Conservation (phyloP, 805 yeast genomes). For the Candida yuanshanica region DNA sequence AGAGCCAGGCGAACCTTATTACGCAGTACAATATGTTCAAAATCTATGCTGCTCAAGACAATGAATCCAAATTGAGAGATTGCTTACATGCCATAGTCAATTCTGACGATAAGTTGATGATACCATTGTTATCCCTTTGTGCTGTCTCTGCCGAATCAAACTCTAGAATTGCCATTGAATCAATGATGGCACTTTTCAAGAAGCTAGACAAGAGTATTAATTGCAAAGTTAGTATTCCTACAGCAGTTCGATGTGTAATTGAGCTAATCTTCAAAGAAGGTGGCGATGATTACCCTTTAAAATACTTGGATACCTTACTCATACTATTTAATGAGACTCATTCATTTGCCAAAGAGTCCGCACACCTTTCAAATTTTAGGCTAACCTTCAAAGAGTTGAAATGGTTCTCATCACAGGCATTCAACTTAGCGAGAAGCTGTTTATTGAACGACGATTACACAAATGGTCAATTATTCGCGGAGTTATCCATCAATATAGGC, state of each 20-base stretch:
- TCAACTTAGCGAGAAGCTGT: constrained; percentile 27
- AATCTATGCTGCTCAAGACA: constrained; percentile 12
- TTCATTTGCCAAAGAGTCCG: constrained; percentile 9
- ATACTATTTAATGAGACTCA: constrained; percentile 11
- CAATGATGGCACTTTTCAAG: constrained; percentile 24
- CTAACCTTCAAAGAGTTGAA: constrained; percentile 31
- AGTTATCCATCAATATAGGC: constrained; percentile 17
- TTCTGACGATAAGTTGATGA: constrained; percentile 29
- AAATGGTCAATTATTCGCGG: constrained; percentile 16
- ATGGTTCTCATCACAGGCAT: constrained; percentile 35
- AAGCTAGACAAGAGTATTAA: constrained; percentile 15
- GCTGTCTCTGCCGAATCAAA: constrained; percentile 26
- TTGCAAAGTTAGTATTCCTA: constrained; percentile 20
- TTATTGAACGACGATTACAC: constrained; percentile 8
- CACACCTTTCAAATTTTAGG: constrained; percentile 5
- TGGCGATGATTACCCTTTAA: constrained; percentile 7
- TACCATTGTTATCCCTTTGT: constrained; percentile 28
- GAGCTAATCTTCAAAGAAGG: constrained; percentile 26
- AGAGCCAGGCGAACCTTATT: constrained; percentile 22
- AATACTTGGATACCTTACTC: constrained; percentile 10
- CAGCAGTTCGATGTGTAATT: constrained; percentile 26
- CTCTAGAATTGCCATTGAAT: constrained; percentile 22
- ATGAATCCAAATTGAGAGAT: constrained; percentile 13
- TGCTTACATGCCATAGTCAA: constrained; percentile 29
- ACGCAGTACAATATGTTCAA: constrained; percentile 30